phyloP scores from a whole-genome alignment of 164 flowering plant species.

The Protea cynaroides region DNA sequence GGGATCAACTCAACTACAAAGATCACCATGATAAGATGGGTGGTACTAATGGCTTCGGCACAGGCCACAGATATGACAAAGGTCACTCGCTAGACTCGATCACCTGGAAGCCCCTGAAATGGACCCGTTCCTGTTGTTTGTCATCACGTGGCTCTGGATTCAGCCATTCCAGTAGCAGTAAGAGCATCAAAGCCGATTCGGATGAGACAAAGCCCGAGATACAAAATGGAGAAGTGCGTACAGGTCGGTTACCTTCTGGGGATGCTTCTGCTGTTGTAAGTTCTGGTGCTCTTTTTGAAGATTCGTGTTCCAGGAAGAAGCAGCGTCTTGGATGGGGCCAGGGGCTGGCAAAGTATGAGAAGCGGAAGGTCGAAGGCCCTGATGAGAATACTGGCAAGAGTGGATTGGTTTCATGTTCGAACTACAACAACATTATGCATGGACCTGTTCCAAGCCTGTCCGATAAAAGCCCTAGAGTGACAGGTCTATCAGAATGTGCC shows the following conservation, averaged over 20 bases:
- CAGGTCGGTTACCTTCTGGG: slow-evolving; percentile 48
- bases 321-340: slow-evolving; percentile 98
- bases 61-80: slow-evolving; percentile 39
- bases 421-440: slow-evolving; percentile 21
- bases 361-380: slow-evolving; percentile 74
- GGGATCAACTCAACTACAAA: slow-evolving; percentile 37
- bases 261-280: slow-evolving; percentile 43
- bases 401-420: slow-evolving; percentile 14
- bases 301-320: slow-evolving; percentile 62
- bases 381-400: slow-evolving; percentile 35
- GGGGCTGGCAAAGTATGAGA: slow-evolving; percentile 98
- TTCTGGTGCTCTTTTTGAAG: slow-evolving; percentile 39
- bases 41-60: slow-evolving; percentile 35
- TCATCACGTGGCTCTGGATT: slow-evolving; percentile 78
- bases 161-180: slow-evolving; percentile 64
- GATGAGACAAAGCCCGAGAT: slow-evolving; percentile 37
- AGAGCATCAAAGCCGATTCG: slow-evolving; percentile 50
- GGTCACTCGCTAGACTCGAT: slow-evolving; percentile 43
- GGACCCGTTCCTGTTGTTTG: slow-evolving; percentile 75
- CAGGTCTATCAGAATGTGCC: slow-evolving; percentile 47
- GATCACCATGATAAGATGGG: slow-evolving; percentile 49
- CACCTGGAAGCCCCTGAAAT: slow-evolving; percentile 75
- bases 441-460: slow-evolving; percentile 18
- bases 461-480: slow-evolving; percentile 51
- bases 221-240: slow-evolving; percentile 29